These are phyloP conservation scores for Vanilla planifolia DNA, from an alignment of 106 monocot genomes.

Conservation along the genomic window DNA sequence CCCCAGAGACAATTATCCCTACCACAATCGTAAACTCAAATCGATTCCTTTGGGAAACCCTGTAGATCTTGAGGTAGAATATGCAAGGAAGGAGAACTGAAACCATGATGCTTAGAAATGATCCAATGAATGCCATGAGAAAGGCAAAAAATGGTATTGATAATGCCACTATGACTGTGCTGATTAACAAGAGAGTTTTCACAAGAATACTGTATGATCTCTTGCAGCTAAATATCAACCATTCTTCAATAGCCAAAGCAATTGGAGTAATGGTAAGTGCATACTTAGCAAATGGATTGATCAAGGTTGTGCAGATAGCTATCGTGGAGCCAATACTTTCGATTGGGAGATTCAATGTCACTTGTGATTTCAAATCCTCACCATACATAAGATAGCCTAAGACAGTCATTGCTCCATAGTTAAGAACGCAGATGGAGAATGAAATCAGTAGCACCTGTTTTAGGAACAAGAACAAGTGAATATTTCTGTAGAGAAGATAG, in stretches of 20 bases:
- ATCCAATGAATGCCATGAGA: constrained; percentile 66
- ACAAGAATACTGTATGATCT: constrained; percentile 19
- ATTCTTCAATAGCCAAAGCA: constrained; percentile 35
- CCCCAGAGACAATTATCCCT: constrained; percentile 36
- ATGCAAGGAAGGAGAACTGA: constrained; percentile 70
- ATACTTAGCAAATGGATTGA: constrained; percentile 64
- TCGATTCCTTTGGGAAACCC: constrained; percentile 10
- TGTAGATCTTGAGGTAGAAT: constrained; percentile 74
- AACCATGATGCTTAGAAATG: constrained; percentile 61
- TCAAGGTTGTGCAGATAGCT: constrained; percentile 57
- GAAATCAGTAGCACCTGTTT: constrained; percentile 49
- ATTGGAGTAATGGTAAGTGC: constrained; percentile 50
- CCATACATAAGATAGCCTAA: constrained; percentile 73
- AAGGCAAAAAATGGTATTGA: constrained; percentile 65
- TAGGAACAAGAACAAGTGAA: background rate
- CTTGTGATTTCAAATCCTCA: constrained; percentile 38
- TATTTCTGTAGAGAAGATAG: too few species aligned
- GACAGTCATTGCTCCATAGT: constrained; percentile 49
- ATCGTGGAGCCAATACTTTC: constrained; percentile 42
- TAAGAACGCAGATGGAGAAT: constrained; percentile 44
- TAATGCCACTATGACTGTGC: constrained; percentile 52
- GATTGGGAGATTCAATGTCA: constrained; percentile 57
- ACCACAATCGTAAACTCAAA: constrained; percentile 27
- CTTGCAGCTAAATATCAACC: background rate
- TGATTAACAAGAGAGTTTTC: constrained; percentile 53